Base-by-base conservation (phyloP, 2,329 filamentous ascomycete species). In the Paraconiothyrium sp. region DNA sequence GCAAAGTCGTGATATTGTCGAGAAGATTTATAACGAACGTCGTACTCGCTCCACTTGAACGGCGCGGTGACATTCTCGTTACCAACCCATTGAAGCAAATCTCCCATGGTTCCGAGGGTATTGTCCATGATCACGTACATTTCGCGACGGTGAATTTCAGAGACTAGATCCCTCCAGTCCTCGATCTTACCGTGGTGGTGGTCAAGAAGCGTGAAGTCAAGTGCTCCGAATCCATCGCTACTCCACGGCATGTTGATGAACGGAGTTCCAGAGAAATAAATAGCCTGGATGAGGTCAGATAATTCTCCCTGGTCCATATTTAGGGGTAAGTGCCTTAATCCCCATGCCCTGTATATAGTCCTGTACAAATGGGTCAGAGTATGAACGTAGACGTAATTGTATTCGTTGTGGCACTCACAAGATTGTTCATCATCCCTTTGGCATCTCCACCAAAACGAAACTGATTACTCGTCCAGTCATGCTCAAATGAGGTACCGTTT, bases 71-170 rank as follows among this genome's bases (percentile, higher is more conserved):
- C 76, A 69, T 90, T 90, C 63, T 87, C 77, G 66, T 84, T 86
- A 0, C 86, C 87, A 57, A 89, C 78, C 72, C 89, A 90, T 6
- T 85, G 86, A 62, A 90, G 83, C 55, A 90, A 79, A 67, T 90
- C 87, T 54, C 86, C 85, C 84, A 90, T 83, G 4, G 88, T 90
- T 49, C 86, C 84, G 72, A 90, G 83, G 1, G 88, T 90, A 69
- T 90, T 90, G 72, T 90, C 88, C 61, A 90, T 76, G 35, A 90
- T 78, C 44, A 90, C 86, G 77, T 89, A 89, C 87, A 90, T 90
- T 57, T 82, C 85, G 34, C 85, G 81, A 2, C 76, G 75, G 68
- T 90, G 88, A n/a, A 90, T 87, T 51, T 86, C 86, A 9, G 83
- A 78, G 56, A 90, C 85, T 2, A 84, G 83, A 49, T 79, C 74